Evolutionary conservation across 768 basidiomycete genomes (phyloP), one percentile per base, ranked within the genome.

Genomic region (Cystofilobasidium capitatum): DNA sequence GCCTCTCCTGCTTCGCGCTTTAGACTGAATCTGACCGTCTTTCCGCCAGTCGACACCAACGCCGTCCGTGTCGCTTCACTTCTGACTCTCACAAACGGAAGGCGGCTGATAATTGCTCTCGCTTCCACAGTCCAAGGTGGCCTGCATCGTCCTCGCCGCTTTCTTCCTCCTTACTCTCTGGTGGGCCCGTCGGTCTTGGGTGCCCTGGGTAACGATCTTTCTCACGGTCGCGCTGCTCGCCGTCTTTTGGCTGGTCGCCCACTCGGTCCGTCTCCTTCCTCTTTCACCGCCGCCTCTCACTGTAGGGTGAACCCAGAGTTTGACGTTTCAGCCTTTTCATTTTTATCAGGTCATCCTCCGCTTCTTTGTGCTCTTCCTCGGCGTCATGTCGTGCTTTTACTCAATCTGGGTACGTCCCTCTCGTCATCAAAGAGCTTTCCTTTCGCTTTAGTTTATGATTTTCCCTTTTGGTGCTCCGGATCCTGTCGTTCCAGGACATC

Each of bases 131-230:
- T 88, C 86, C 78, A 94, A 94, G 75, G 73, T 91, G 54, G 91
- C 89, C 0, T 84, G 84, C 26, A 76, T 94, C 26, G 85, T 86
- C 12, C 81, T 94, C 59, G 91, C 85, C 12, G 87, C 76, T n/a
- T 88, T 91, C 77, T 93, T 92, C 79, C 71, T 93, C 37, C 81
- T 92, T 71, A 91, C 89, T 0, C 81, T 92, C 3, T 94, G 89
- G 88, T 78, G 77, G 77, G 77, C 76, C 3, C 61, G 75, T 29
- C 62, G 67, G 35, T 72, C 71, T 39, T 77, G 75, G 75, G 40
- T 57, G 39, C 86, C 88, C 6, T 91, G 89, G 88, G 71, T 81
- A 1, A 80, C 91, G 26, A 88, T 91, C 65, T 63, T 87, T 17
- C 85, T 87, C 24, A 89, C 92, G 86, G 80, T 84, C 6, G 89